These are phyloP conservation scores for Sphagnum fallax DNA, from an alignment of 228 moss, liverwort and hornwort genomes.

Conservation along the genomic window DNA sequence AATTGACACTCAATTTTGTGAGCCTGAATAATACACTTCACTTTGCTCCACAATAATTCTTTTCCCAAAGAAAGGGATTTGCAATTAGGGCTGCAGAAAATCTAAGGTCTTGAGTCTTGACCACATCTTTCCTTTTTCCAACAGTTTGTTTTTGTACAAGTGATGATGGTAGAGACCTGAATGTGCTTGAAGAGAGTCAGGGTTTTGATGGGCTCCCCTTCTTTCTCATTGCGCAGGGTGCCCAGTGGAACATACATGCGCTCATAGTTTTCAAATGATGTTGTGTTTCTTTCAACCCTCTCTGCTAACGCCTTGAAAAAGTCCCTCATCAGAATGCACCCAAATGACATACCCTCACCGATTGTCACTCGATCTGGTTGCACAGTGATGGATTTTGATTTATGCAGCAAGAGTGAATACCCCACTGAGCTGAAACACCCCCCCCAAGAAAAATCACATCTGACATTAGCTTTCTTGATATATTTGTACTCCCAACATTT, in stretches of 20 bases:
- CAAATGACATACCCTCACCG: conserved; percentile 54
- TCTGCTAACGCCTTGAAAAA: conserved; percentile 63
- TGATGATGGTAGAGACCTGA: conserved; percentile 33
- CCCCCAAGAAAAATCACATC: no score
- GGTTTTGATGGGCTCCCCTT: conserved; percentile 54
- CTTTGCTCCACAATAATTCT: no score
- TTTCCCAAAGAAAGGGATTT: no score
- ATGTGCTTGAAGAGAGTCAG: conserved; percentile 84
- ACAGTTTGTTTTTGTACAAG: no score
- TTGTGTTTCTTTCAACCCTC: conserved; percentile 61
- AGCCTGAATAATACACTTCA: no score
- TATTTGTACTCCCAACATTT: no score
- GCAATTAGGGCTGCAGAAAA: no score
- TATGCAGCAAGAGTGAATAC: conserved; percentile 78
- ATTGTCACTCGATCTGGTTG: conserved; percentile 69
- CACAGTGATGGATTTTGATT: conserved; percentile 62
- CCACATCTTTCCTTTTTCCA: no score
- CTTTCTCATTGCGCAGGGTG: conserved; percentile 39
- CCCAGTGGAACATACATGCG: conserved; percentile 73
- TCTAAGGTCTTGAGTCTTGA: no score
- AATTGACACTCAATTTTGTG: no score
- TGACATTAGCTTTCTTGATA: no score
- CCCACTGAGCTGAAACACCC: conserved; percentile 62
- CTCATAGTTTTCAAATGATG: conserved; percentile 61
- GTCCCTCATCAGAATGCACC: conserved; percentile 85